Evolutionary conservation across 169 alveolate species (phyloP), one percentile per base, ranked within the genome.

Genomic region (Pseudocohnilembus persalinus): DNA sequence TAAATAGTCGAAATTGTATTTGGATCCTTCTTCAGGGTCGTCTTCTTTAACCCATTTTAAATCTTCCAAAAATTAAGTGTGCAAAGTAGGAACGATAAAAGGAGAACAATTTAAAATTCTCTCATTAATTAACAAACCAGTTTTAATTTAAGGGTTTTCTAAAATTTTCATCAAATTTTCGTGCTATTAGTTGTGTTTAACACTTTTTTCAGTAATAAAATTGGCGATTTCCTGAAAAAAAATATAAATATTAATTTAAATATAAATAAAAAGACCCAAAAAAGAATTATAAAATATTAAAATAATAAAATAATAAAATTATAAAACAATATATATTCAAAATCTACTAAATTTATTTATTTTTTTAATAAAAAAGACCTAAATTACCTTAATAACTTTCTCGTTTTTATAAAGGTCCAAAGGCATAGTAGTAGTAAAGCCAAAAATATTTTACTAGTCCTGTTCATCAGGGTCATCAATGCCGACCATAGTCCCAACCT

Each of bases 391-490:
- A 49, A 63, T 79, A 29, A 1, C 64, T 79, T 64, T 49, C 76
- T 49, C 76, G 29, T 64, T 79, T 63, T 34, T 31, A 77, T 77
- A 33, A 31, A 26, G 72, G 31, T 77, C 28, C 63, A 49, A 49
- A 49, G 68, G 68, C 20, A 49, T 4, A 49, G 68, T 49, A 49
- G 68, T 49, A 20, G 68, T 49, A 49, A 49, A 49, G 16, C 63
- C 82, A 28, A 63, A 33, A 0, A 77, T 77, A 11, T 77, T 77
- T 33, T 77, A 33, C 28, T 31, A 26, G 72, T 31, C 33, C 31
- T 34, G 31, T 29, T 79, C 84, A 49, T 79, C 84, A n/a, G 35
- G 76, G n/a, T 79, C 84, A 29, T 79, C 84, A 0, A 79, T 28
- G 6, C 28, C 84, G 29, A 79, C 30, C 28, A 79, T 34, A 0